phyloP scores from a whole-genome alignment of 202 grass and related monocot species.

The Carex sylvatica region DNA sequence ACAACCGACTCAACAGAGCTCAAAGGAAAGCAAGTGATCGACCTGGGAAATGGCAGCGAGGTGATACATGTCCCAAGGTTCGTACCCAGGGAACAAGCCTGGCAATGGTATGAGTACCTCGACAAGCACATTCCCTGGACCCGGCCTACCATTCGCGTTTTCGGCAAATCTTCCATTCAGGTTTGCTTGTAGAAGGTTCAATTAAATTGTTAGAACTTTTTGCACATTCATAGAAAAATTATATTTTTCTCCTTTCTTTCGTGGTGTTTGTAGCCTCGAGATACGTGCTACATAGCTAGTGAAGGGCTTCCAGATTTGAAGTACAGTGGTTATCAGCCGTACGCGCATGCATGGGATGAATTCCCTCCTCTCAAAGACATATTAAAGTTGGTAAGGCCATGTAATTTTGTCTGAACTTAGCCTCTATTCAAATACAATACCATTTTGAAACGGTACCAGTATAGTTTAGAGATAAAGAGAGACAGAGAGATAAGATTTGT shows the following conservation, averaged over 20 bases:
- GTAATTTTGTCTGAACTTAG: neutral
- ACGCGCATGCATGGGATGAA: slow-evolving; percentile 74
- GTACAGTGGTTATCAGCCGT: slow-evolving; percentile 74
- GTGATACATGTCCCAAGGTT: slow-evolving; percentile 61
- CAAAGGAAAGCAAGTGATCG: slow-evolving; percentile 32
- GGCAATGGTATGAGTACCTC: slow-evolving; percentile 68
- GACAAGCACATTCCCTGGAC: slow-evolving; percentile 71
- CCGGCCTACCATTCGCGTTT: slow-evolving; percentile 57
- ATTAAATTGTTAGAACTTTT: neutral
- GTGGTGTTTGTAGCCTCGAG: slow-evolving; percentile 44
- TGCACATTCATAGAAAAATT: neutral
- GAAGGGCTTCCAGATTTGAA: slow-evolving; percentile 57
- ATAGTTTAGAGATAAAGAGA: neutral
- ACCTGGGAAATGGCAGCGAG: slow-evolving; percentile 69
- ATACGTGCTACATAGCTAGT: slow-evolving; percentile 70
- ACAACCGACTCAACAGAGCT: neutral
- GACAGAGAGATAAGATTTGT: neutral
- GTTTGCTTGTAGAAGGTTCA: slow-evolving; percentile 3
- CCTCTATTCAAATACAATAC: neutral
- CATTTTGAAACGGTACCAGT: neutral
- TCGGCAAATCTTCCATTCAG: slow-evolving; percentile 60
- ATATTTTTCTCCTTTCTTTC: neutral
- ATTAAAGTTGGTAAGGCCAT: slow-evolving; percentile 44
- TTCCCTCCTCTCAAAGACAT: slow-evolving; percentile 80
- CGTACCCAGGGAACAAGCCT: slow-evolving; percentile 47